Evolutionary conservation across 495 filamentous ascomycete species (phyloP), one percentile per base, ranked within the genome.

Genomic region (Podospora tetraspora): DNA sequence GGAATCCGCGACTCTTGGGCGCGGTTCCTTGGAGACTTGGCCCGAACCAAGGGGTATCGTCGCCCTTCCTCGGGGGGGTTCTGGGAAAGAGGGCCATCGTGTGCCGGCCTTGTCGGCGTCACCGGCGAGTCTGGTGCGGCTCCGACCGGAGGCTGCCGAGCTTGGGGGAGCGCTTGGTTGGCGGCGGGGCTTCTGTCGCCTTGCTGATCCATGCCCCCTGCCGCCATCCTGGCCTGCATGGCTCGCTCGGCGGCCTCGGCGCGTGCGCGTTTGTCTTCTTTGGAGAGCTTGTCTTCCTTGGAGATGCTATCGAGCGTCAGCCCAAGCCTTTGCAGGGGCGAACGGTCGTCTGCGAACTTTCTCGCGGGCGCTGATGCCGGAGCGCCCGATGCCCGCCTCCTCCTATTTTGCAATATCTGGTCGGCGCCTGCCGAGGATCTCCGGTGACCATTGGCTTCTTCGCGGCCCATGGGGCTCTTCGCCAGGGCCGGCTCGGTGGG

Each of bases 311-410:
- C 88, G 66, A 97, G 82, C 63, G 92, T 93, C 56, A 90, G 86
- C 79, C 97, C 95, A 64, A 99, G 87, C 77, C 89, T 93, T 76
- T 98, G 95, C 24, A 99, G 81, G 34, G 95, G 95, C 61, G 94
- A 97, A 62, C 91, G 87, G 74, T 93, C 90, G 24, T 87, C 84
- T 64, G 92, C 90, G 80, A 88, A 91, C 72, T 81, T 79, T 80
- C 78, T 84, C 13, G 76, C 74, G 29, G 77, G 78, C 23, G 70
- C 75, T 23, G 72, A 58, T 37, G 70, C 68, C 32, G 66, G 66
- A 23, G 59, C 65, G 19, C 60, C 63, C 21, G 73, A 75, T 3
- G 72, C 56, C 52, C 72, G 69, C 66, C 72, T 72, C 56, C 69
- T 66, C 63, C 73, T 75, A 59, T 64, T 67, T 30, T 75, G 73